Percentiles rank a stretch among this genome's conserved stretches.
Conservation (phyloP, 495 filamentous ascomycete genomes). For the Annulohypoxylon moriforme region DNA sequence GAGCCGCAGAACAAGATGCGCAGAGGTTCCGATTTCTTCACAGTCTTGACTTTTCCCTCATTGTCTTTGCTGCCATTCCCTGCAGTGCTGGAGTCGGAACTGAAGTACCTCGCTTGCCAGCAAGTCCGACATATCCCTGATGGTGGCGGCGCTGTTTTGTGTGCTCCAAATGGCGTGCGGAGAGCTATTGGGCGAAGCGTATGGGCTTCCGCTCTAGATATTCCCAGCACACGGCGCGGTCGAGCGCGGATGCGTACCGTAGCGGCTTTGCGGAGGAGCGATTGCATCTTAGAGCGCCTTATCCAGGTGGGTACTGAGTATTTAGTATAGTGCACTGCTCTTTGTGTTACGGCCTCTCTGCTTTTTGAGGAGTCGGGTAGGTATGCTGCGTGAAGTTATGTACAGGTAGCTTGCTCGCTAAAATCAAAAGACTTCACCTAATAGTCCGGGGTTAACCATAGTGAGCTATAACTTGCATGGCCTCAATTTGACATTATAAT, state of each 20-base stretch:
- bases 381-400: not conserved
- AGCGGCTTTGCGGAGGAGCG: slow-evolving; percentile 1
- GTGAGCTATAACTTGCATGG: not conserved
- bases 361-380: not conserved
- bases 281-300: slow-evolving; percentile 11
- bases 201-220: not conserved
- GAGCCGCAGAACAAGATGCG: slow-evolving; percentile 97
- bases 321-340: too few relatives aligned
- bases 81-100: not conserved
- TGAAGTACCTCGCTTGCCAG: slow-evolving; percentile 17
- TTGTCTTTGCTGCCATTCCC: not conserved
- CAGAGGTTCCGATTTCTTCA: slow-evolving; percentile 65
- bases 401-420: too few relatives aligned
- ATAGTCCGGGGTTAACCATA: not conserved
- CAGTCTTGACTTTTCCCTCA: not conserved
- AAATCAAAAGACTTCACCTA: not conserved
- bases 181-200: not conserved
- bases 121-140: not conserved
- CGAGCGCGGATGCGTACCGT: not conserved
- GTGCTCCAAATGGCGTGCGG: not conserved
- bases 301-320: not conserved
- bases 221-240: not conserved
- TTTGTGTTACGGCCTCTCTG: not conserved
- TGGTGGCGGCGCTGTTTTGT: not conserved
- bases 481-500: not conserved